Percentiles rank a stretch among this genome's conserved stretches.
Conservation (phyloP, 768 basidiomycete species). For the Collybia sp. region DNA sequence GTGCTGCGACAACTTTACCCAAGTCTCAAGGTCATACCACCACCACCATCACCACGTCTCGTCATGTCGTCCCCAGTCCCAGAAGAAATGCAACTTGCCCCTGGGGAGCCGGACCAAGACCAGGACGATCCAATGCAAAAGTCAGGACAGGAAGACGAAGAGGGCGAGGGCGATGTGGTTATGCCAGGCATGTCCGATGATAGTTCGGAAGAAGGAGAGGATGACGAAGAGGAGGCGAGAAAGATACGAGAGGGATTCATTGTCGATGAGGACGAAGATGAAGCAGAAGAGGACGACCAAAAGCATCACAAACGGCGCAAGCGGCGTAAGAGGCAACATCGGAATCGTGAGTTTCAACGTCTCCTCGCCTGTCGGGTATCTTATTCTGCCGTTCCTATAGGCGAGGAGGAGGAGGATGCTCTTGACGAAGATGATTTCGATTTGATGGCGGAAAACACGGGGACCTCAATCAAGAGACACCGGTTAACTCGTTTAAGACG, state of each 20-base stretch:
- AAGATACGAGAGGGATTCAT: constrained; percentile 87
- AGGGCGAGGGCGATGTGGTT: constrained; percentile 50
- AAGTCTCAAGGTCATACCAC: not conserved
- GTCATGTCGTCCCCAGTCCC: constrained; percentile 53
- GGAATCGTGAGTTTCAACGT: constrained; percentile 33
- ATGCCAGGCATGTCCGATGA: constrained; percentile 62
- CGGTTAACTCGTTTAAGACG: constrained; percentile 70
- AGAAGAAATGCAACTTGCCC: constrained; percentile 27
- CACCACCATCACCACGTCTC: constrained; percentile 15
- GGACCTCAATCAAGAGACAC: constrained; percentile 64
- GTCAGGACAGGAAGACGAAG: constrained; percentile 49
- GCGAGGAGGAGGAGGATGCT: constrained; percentile 55
- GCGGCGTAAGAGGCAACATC: constrained; percentile 64
- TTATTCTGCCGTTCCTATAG: constrained; percentile 9
- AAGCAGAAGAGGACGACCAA: constrained; percentile 70
- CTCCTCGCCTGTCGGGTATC: constrained; percentile 2
- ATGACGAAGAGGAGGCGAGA: constrained; percentile 84
- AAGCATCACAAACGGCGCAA: constrained; percentile 58
- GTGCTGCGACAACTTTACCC: not conserved
- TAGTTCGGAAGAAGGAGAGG: constrained; percentile 87
- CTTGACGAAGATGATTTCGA: constrained; percentile 95
- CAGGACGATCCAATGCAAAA: constrained; percentile 63
- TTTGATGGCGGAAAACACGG: constrained; percentile 84
- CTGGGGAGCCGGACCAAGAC: constrained; percentile 22
- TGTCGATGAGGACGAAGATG: constrained; percentile 85